These are phyloP conservation scores for Hyparrhenia diplandra DNA, from an alignment of 176 grass and related monocot genomes.

Conservation along the genomic window DNA sequence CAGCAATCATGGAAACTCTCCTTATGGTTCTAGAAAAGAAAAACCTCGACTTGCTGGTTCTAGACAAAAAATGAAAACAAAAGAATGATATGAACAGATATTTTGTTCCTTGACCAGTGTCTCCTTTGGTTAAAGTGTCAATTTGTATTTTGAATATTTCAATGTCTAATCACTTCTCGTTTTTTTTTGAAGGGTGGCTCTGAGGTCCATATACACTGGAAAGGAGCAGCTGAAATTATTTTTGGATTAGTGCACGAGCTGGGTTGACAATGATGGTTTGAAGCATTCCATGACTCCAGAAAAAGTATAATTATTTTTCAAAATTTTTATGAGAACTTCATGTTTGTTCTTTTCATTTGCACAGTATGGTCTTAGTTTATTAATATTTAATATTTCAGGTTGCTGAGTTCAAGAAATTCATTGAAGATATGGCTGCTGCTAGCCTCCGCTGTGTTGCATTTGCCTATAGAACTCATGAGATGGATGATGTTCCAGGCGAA, in stretches of 20 bases:
- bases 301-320: conserved; percentile 39
- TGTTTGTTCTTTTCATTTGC: not conserved
- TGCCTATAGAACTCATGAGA: conserved; percentile 61
- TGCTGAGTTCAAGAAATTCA: conserved; percentile 68
- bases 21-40: not conserved
- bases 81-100: not conserved
- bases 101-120: not conserved
- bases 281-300: conserved; percentile 57
- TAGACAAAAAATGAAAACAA: not conserved
- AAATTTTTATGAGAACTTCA: conserved; percentile 10
- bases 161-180: not conserved
- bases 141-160: not conserved
- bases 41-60: not conserved
- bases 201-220: conserved; percentile 89
- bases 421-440: conserved; percentile 75
- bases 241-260: conserved; percentile 68
- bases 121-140: not conserved
- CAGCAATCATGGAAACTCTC: not conserved
- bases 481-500: conserved; percentile 67
- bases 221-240: conserved; percentile 97
- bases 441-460: conserved; percentile 90
- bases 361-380: not conserved
- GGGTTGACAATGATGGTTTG: conserved; percentile 64
- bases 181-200: conserved; percentile 49
- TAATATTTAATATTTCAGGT: conserved; percentile 48